Evolutionary conservation across 345 rosid species (phyloP).

Genomic region (Eucalyptus leucophloia): DNA sequence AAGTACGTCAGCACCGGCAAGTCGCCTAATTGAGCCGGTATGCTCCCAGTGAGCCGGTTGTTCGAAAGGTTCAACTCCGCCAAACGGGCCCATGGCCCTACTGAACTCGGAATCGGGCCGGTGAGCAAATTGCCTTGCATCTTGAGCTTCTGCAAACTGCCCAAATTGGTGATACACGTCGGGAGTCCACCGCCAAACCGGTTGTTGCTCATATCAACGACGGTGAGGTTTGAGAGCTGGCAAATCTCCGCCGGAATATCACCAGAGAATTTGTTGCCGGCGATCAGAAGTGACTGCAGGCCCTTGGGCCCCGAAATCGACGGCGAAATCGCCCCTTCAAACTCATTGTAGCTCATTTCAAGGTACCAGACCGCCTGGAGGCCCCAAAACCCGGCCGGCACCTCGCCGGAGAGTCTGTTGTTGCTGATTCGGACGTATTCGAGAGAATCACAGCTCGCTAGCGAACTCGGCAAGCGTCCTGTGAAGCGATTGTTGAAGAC

Average conservation of each 20-base stretch:
- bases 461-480: conserved; percentile 38
- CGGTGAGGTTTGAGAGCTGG: conserved; percentile 3
- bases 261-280: conserved; percentile 50
- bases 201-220: conserved; percentile 34
- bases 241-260: conserved; percentile 33
- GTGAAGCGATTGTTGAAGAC: conserved; percentile 36
- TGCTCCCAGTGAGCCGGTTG: conserved; percentile 37
- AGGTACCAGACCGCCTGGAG: conserved; percentile 24
- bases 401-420: conserved; percentile 36
- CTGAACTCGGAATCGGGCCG: conserved; percentile 39
- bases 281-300: conserved; percentile 12
- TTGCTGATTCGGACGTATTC: conserved; percentile 29
- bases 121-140: conserved; percentile 39
- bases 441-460: conserved; percentile 38
- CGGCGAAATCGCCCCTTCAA: conserved; percentile 40
- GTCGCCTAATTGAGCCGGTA: conserved; percentile 42
- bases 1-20: conserved; percentile 36
- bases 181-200: conserved; percentile 33
- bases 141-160: conserved; percentile 31
- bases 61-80: conserved; percentile 38
- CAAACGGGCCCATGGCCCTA: conserved; percentile 27
- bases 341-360: conserved; percentile 31
- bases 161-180: conserved; percentile 27
- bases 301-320: conserved; percentile 15
- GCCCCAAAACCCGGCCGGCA: conserved; percentile 45